Percentiles rank a stretch among this genome's conserved stretches.
phyloP scores from a whole-genome alignment of 805 yeast species.

The Saccharomycopsis babjevae region DNA sequence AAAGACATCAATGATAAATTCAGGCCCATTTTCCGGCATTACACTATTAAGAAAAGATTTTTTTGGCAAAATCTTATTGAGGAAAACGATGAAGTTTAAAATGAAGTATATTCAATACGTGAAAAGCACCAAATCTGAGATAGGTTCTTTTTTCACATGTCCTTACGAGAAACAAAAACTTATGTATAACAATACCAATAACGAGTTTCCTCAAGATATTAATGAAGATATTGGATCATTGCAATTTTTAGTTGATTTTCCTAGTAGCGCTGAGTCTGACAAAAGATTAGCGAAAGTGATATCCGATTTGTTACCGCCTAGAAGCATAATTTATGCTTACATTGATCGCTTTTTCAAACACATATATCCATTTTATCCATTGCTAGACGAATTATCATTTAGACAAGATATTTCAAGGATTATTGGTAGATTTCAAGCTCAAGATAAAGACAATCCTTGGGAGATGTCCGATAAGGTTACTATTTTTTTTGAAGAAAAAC shows the following conservation, averaged over 20 bases:
- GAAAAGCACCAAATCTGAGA: not conserved
- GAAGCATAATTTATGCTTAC: constrained; percentile 33
- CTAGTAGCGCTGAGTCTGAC: not conserved
- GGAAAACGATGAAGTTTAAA: constrained; percentile 6
- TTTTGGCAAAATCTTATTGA: constrained; percentile 13
- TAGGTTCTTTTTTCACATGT: not conserved
- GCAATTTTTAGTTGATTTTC: not conserved
- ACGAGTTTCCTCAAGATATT: not conserved
- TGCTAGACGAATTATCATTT: constrained; percentile 30
- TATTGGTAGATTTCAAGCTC: not conserved
- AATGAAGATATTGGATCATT: not conserved
- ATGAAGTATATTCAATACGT: not conserved
- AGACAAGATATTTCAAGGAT: constrained; percentile 26
- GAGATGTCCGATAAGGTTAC: constrained; percentile 24
- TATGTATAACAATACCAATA: not conserved
- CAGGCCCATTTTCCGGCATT: constrained; percentile 11
- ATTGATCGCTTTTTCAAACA: constrained; percentile 34
- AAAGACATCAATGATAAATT: constrained; percentile 2
- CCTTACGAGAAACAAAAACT: not conserved
- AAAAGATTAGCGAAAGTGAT: constrained; percentile 20
- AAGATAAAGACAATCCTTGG: not conserved
- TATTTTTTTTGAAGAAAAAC: constrained; percentile 28
- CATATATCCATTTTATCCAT: constrained; percentile 39
- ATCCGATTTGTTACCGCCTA: constrained; percentile 32
- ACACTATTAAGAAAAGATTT: constrained; percentile 10